phyloP scores from a whole-genome alignment of 2,329 filamentous ascomycete species.

The Monilinia vaccinii-corymbosi region DNA sequence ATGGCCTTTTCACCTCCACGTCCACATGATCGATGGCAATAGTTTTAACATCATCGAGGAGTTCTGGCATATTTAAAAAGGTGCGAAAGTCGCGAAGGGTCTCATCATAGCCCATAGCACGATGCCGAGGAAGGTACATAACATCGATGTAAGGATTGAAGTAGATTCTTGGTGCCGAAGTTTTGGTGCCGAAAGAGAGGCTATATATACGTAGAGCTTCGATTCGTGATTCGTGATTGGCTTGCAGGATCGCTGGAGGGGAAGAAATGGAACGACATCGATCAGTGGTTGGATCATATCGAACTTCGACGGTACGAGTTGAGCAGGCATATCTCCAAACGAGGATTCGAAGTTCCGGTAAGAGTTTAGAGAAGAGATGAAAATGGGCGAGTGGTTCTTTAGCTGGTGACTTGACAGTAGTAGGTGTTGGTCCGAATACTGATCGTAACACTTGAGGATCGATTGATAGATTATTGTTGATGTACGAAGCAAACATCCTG shows the following conservation, averaged over 20 bases:
- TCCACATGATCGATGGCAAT: constrained; percentile 40
- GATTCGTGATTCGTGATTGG: constrained; percentile 35
- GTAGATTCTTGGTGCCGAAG: constrained; percentile 17
- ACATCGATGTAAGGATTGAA: constrained; percentile 27
- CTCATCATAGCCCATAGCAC: constrained; percentile 29
- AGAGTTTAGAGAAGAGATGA: constrained; percentile 21
- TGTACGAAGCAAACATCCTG: not conserved
- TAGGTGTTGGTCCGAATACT: not conserved
- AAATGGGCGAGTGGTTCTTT: constrained; percentile 14
- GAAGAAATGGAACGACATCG: constrained; percentile 31
- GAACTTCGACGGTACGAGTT: constrained; percentile 22
- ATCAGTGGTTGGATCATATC: constrained; percentile 28
- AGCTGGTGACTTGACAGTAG: not conserved
- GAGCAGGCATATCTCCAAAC: constrained; percentile 24
- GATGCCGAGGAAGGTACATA: constrained; percentile 29
- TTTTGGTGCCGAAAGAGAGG: constrained; percentile 32
- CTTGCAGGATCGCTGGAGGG: constrained; percentile 35
- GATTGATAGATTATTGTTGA: constrained; percentile 1
- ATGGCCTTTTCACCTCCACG: constrained; percentile 36
- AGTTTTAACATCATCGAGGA: constrained; percentile 31
- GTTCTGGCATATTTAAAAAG: constrained; percentile 27
- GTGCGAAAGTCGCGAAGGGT: constrained; percentile 34
- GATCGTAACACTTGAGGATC: not conserved
- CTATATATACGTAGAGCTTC: constrained; percentile 34
- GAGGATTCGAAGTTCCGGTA: constrained; percentile 25